Conservation (phyloP, 768 basidiomycete species). For the Lactarius sanguifluus region DNA sequence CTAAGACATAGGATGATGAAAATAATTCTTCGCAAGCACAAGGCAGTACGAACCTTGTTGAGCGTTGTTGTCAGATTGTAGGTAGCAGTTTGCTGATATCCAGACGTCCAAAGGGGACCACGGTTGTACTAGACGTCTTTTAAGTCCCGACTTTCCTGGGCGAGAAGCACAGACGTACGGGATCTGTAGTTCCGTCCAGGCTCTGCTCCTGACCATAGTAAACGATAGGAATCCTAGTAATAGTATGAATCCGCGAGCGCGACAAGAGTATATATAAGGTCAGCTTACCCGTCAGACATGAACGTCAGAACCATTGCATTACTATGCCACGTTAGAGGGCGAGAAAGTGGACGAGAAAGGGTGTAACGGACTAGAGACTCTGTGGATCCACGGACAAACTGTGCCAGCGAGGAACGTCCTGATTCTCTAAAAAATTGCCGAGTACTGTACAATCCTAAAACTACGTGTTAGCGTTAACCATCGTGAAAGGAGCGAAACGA, state of each 20-base stretch:
- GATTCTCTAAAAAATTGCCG: slow-evolving; percentile 81
- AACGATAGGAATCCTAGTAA: slow-evolving; percentile 63
- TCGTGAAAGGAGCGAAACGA: not conserved
- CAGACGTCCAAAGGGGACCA: slow-evolving; percentile 71
- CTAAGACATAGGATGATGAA: slow-evolving; percentile 34
- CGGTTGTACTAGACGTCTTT: slow-evolving; percentile 56
- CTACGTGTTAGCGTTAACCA: not conserved
- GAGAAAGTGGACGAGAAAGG: not conserved
- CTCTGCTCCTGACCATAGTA: slow-evolving; percentile 83
- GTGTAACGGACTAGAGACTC: slow-evolving; percentile 54
- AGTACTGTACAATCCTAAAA: slow-evolving; percentile 43
- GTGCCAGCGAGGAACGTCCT: slow-evolving; percentile 73
- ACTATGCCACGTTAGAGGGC: slow-evolving; percentile 37
- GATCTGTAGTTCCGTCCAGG: slow-evolving; percentile 62
- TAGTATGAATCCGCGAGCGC: slow-evolving; percentile 5
- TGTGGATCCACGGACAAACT: slow-evolving; percentile 72
- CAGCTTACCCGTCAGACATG: slow-evolving; percentile 64
- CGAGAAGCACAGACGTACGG: slow-evolving; percentile 43
- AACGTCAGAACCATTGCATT: slow-evolving; percentile 76
- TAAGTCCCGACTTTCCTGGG: slow-evolving; percentile 11
- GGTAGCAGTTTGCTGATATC: slow-evolving; percentile 56
- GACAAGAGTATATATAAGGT: not conserved
- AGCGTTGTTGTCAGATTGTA: slow-evolving; percentile 60
- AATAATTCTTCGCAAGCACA: not conserved
- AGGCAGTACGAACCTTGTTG: slow-evolving; percentile 48